A percentile compares a stretch with the other conserved stretches of the same genome.
Conservation (phyloP, 208 protist genomes). For the Tritrichomonas musculus region DNA sequence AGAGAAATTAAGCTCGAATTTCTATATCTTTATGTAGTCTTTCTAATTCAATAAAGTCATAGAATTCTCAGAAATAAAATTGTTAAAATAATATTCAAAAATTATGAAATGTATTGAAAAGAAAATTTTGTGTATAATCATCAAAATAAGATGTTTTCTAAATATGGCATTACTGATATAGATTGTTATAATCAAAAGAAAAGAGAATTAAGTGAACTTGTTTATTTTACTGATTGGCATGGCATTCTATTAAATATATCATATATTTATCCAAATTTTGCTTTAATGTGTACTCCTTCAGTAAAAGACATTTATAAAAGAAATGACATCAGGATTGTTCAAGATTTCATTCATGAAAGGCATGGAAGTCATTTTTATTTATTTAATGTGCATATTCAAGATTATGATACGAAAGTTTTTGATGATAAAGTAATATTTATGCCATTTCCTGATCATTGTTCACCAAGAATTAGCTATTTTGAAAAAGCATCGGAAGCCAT, state of each 20-base stretch:
- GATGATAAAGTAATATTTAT: neutral
- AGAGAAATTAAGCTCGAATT: too few species aligned
- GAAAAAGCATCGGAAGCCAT: neutral
- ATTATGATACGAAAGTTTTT: neutral
- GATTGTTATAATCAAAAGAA: neutral
- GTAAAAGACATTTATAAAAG: neutral
- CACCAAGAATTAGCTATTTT: neutral
- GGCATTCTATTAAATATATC: neutral
- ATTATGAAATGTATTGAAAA: too few species aligned
- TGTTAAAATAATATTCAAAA: too few species aligned
- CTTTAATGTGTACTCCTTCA: neutral
- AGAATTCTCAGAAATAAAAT: too few species aligned
- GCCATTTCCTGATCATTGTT: neutral
- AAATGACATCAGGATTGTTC: neutral
- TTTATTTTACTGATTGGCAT: neutral
- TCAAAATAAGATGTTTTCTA: too few species aligned
- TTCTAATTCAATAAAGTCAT: too few species aligned
- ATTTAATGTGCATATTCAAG: neutral
- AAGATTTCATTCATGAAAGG: neutral
- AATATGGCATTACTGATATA: neutral
- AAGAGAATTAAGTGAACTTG: neutral
- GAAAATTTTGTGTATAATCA: too few species aligned
- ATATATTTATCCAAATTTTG: neutral
- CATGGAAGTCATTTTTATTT: neutral
- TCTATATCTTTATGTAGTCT: too few species aligned